Percentiles rank a stretch among this genome's conserved stretches.
Conservation (phyloP, 148 eudicot species). For the Rhododendron vialii region DNA sequence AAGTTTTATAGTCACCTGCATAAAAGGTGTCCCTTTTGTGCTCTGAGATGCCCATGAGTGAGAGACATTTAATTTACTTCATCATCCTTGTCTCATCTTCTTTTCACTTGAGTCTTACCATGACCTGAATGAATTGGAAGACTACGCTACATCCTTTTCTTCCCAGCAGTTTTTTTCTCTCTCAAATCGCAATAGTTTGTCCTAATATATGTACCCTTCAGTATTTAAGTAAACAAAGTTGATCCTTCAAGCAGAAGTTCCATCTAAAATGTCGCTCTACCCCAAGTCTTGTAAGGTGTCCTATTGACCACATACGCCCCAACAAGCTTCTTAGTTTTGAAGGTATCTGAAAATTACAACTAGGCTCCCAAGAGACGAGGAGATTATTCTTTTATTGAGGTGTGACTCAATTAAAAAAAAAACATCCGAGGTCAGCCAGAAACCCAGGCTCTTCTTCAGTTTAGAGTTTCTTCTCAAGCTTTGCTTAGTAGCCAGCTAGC, state of each 20-base stretch:
- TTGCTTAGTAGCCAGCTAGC: neutral
- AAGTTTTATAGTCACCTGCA: neutral
- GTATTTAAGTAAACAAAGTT: neutral
- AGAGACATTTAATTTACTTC: neutral
- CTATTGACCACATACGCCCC: neutral
- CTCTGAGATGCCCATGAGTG: too few species aligned
- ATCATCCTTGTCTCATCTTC: neutral
- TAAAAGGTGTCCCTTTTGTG: neutral
- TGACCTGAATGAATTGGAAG: neutral
- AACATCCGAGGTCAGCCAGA: neutral
- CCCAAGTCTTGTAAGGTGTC: neutral
- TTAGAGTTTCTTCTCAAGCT: neutral
- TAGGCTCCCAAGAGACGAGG: neutral
- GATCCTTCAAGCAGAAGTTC: neutral
- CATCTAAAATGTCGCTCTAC: neutral
- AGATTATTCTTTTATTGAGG: neutral
- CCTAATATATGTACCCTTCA: neutral
- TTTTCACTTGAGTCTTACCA: neutral
- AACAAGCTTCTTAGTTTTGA: neutral
- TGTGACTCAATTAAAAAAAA: neutral
- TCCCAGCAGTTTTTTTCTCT: neutral
- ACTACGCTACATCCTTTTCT: neutral
- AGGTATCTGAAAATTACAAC: neutral
- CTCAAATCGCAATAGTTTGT: neutral
- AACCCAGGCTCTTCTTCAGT: neutral